Percentiles rank a stretch among this genome's conserved stretches.
Conservation (phyloP, 176 grass and related monocot genomes). For the Phoenix roebelenii region DNA sequence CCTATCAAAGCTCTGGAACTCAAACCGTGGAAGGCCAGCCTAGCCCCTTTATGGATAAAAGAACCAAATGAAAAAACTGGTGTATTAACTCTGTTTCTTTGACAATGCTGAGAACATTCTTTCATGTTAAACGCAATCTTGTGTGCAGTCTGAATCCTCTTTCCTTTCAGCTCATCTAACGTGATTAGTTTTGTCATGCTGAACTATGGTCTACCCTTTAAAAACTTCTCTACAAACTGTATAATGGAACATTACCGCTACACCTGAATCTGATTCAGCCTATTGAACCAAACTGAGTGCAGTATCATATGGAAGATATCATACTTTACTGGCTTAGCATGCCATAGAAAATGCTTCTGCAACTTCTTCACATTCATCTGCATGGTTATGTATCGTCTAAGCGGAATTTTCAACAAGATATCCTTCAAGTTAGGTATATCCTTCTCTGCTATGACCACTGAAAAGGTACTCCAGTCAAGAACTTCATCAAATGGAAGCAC, state of each 20-base stretch:
- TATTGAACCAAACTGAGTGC: slow-evolving; percentile 79
- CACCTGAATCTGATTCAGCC: slow-evolving; percentile 43
- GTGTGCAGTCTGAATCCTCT: no score
- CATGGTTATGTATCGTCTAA: slow-evolving; percentile 36
- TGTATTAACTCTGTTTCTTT: no score
- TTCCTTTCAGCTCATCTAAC: no score
- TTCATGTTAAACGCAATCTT: no score
- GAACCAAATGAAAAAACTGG: no score
- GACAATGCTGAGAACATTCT: no score
- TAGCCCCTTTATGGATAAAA: no score
- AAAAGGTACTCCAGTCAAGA: slow-evolving; percentile 61
- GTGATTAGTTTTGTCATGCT: no score
- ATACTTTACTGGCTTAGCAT: slow-evolving; percentile 52
- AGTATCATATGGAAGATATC: slow-evolving; percentile 90
- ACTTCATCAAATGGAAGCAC: slow-evolving; percentile 68
- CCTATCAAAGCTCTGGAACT: no score
- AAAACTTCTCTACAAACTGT: no score
- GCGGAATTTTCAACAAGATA: slow-evolving; percentile 38
- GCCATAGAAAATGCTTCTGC: slow-evolving; percentile 84
- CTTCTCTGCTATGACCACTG: slow-evolving; percentile 50
- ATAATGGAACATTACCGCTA: slow-evolving; percentile 6
- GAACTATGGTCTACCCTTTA: no score
- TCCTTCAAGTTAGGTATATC: slow-evolving; percentile 68
- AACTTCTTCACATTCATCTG: slow-evolving; percentile 64
- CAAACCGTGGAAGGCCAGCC: no score